These are phyloP conservation scores for Hypoxylon perforatum DNA, from an alignment of 495 filamentous ascomycete genomes.

Conservation along the genomic window DNA sequence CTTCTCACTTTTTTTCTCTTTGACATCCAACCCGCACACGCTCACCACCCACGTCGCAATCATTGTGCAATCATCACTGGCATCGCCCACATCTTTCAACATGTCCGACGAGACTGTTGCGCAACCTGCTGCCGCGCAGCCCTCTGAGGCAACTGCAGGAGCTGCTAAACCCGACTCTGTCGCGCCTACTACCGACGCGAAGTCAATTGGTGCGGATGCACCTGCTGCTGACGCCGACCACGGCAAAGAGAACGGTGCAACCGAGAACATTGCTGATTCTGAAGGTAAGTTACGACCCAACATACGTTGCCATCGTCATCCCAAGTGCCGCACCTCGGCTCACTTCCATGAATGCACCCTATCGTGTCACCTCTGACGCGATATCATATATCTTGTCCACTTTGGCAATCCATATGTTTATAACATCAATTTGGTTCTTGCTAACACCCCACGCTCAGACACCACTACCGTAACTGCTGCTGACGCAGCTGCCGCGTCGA, in stretches of 20 bases:
- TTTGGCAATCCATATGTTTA: conserved; percentile 4
- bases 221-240: conserved; percentile 22
- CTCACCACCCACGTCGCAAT: conserved; percentile 26
- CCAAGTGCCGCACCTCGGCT: conserved; percentile 18
- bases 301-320: conserved; percentile 15
- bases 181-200: conserved; percentile 41
- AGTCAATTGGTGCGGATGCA: conserved; percentile 37
- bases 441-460: conserved; percentile 19
- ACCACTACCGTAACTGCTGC: conserved; percentile 11
- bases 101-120: conserved; percentile 48
- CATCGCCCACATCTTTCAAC: conserved; percentile 17
- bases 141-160: conserved; percentile 17
- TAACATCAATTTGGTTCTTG: neutral
- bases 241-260: conserved; percentile 23
- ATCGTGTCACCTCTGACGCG: conserved; percentile 2
- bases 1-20: conserved; percentile 19
- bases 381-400: conserved; percentile 12
- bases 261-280: conserved; percentile 44
- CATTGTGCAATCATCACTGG: conserved; percentile 7
- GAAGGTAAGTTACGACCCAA: conserved; percentile 35
- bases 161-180: conserved; percentile 32
- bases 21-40: conserved; percentile 5
- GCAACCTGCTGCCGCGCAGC: conserved; percentile 43
- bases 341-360: conserved; percentile 23
- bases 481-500: conserved; percentile 22